Evolutionary conservation across 2,329 filamentous ascomycete genomes (phyloP), one percentile per base, ranked within the genome.

Genomic region (Zymoseptoria ardabiliae): DNA sequence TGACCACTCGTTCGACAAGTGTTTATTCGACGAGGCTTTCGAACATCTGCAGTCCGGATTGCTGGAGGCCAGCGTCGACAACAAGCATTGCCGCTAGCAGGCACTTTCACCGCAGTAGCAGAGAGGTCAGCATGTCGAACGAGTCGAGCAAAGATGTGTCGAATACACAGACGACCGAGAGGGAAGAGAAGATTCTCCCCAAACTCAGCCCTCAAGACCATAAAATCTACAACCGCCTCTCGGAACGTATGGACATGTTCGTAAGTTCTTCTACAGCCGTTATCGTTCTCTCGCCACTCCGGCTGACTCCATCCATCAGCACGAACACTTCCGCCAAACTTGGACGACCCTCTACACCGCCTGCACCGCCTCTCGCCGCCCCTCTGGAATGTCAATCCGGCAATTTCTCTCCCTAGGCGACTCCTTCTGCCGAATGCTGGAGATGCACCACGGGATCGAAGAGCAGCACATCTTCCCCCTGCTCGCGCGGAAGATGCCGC

Each of bases 361-460:
- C 22, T 89, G 86, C 69, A 78, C 77, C 28, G 76, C 75, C 52
- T 75, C 80, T 61, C 82, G 82, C 61, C 84, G 87, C 0, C 86
- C 88, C 0, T 69, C 76, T 3, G 80, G 80, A 64, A 83, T 91
- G 77, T 85, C 86, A 0, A 81, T 90, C 13, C 81, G 82, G 25
- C 81, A 87, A 64, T 90, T 94, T 73, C 76, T 95, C 65, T 73
- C 78, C 65, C 77, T 81, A 23, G 89, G 87, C 30, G 78, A 90
- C n/a, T 77, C 85, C 54, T 91, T 96, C 72, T 81, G 83, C 65
- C 79, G 81, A 17, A 82, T 88, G 59, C 83, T 96, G n/a, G 82
- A 84, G 9, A 75, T 83, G 59, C 91, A 96, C 76, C 92, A 96
- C 77, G 78, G 77, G 59, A 93, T 96, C 69, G 92, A 96, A 73